Percentiles rank a stretch among this genome's conserved stretches.
phyloP scores from a whole-genome alignment of 2,329 filamentous ascomycete species.

The Hirsutella rhossiliensis region DNA sequence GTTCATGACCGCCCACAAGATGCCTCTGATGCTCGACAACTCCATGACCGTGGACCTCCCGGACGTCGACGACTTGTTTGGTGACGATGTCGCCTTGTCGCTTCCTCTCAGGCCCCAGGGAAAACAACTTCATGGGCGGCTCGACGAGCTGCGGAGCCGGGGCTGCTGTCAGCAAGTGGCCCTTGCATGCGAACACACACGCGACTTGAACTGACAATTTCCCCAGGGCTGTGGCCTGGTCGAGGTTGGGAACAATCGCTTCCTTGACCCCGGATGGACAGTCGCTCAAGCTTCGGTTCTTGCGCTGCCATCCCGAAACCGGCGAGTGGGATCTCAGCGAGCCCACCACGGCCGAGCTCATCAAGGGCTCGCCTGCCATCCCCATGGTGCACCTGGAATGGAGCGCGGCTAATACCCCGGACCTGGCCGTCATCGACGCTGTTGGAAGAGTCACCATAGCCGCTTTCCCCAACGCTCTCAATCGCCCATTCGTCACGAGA shows the following conservation, averaged over 20 bases:
- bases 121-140: slow-evolving; percentile 57
- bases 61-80: slow-evolving; percentile 65
- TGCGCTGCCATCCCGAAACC: slow-evolving; percentile 55
- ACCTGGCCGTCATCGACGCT: slow-evolving; percentile 74
- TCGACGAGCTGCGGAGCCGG: slow-evolving; percentile 64
- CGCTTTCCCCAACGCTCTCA: slow-evolving; percentile 58
- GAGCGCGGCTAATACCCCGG: slow-evolving; percentile 59
- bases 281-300: slow-evolving; percentile 58
- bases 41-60: slow-evolving; percentile 39
- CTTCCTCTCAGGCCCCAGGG: slow-evolving; percentile 31
- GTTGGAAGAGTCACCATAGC: slow-evolving; percentile 68
- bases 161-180: slow-evolving; percentile 71
- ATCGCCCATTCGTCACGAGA: slow-evolving; percentile 52
- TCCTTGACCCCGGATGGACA: slow-evolving; percentile 63
- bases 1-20: slow-evolving; percentile 24
- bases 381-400: slow-evolving; percentile 72
- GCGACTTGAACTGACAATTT: neutral
- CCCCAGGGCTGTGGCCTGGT: slow-evolving; percentile 71
- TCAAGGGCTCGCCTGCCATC: slow-evolving; percentile 50
- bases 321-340: slow-evolving; percentile 68
- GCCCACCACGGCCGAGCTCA: slow-evolving; percentile 49
- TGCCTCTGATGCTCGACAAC: slow-evolving; percentile 30
- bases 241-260: slow-evolving; percentile 74
- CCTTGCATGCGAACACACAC: neutral
- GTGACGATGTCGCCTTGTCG: slow-evolving; percentile 50